These are phyloP conservation scores for Atkinsonella hypoxylon DNA, from an alignment of 2,329 filamentous ascomycete genomes.

Conservation along the genomic window DNA sequence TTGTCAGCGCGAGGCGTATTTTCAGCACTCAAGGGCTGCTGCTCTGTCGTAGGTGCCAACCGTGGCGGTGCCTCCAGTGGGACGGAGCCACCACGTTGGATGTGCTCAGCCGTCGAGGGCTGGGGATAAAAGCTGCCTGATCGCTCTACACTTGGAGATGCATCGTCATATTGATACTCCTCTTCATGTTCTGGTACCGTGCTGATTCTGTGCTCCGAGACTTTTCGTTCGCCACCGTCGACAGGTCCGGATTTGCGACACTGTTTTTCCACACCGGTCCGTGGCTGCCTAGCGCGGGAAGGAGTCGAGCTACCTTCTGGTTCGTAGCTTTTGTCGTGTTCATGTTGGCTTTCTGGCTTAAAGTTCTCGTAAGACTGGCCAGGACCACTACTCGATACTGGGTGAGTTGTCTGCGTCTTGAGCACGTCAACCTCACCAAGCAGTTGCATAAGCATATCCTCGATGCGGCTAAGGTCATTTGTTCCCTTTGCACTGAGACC, in stretches of 20 bases:
- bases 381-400: slow-evolving; percentile 35
- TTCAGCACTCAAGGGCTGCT: slow-evolving; percentile 50
- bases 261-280: slow-evolving; percentile 53
- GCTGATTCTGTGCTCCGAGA: slow-evolving; percentile 73
- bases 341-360: slow-evolving; percentile 48
- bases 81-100: slow-evolving; percentile 38
- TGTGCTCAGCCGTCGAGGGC: slow-evolving; percentile 38
- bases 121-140: slow-evolving; percentile 37
- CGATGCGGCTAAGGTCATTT: slow-evolving; percentile 78
- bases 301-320: slow-evolving; percentile 66
- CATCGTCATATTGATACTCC: slow-evolving; percentile 47
- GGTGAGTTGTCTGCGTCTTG: slow-evolving; percentile 44
- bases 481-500: slow-evolving; percentile 79
- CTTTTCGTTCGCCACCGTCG: slow-evolving; percentile 39
- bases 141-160: slow-evolving; percentile 27
- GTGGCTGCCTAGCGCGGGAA: slow-evolving; percentile 62
- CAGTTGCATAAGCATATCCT: slow-evolving; percentile 84
- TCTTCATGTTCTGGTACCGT: slow-evolving; percentile 79
- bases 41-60: slow-evolving; percentile 26
- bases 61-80: slow-evolving; percentile 49
- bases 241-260: slow-evolving; percentile 30
- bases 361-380: slow-evolving; percentile 57
- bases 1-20: slow-evolving; percentile 66
- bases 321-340: slow-evolving; percentile 66
- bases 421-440: slow-evolving; percentile 83